These are phyloP conservation scores for Panaeolus cyanescens DNA, from an alignment of 768 basidiomycete genomes.

Conservation along the genomic window DNA sequence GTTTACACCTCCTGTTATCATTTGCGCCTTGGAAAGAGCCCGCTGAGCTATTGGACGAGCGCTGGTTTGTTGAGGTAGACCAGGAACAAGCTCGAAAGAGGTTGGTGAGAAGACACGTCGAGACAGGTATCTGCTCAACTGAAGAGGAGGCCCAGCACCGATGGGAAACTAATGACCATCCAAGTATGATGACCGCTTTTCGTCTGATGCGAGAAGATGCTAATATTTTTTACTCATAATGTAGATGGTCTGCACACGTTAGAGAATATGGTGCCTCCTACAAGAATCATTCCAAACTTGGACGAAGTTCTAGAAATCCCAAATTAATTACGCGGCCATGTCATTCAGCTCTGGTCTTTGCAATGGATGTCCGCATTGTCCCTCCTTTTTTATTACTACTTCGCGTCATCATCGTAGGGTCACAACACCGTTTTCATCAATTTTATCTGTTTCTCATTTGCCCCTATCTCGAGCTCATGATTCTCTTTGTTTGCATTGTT, in stretches of 20 bases:
- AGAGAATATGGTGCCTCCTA: constrained; percentile 47
- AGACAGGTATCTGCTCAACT: constrained; percentile 71
- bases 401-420: too few relatives aligned
- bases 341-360: too few relatives aligned
- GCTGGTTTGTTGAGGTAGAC: constrained; percentile 73
- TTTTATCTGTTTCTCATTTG: neutral
- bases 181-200: constrained; percentile 45
- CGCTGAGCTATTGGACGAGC: constrained; percentile 67
- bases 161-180: constrained; percentile 76
- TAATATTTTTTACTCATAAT: constrained; percentile 2
- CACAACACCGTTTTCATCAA: neutral
- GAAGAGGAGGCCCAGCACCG: constrained; percentile 66
- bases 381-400: neutral
- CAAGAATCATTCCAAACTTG: constrained; percentile 36
- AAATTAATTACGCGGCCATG: too few relatives aligned
- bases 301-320: neutral
- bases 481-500: neutral
- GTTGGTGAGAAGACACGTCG: constrained; percentile 73
- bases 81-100: constrained; percentile 55
- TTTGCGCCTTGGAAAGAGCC: constrained; percentile 73
- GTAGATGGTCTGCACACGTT: constrained; percentile 48
- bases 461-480: neutral
- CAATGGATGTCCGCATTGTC: too few relatives aligned
- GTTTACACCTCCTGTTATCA: constrained; percentile 83
- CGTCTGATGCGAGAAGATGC: constrained; percentile 1